phyloP scores from a whole-genome alignment of 2,329 filamentous ascomycete species.

The Trichoderma aggressivum region DNA sequence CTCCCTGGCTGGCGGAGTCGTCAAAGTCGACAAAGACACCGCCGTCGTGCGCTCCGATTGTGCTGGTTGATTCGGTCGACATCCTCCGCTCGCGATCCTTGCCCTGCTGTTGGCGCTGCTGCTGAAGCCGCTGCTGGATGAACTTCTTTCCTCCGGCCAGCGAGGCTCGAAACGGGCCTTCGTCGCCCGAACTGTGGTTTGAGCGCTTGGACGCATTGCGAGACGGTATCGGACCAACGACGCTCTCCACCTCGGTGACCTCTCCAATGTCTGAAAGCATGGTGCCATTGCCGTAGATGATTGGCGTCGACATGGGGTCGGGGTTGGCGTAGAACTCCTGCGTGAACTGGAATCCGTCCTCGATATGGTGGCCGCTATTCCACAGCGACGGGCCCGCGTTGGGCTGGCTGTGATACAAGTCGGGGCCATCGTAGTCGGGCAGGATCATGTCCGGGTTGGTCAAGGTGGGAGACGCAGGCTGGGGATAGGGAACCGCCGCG shows the following conservation, averaged over 20 bases:
- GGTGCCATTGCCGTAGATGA: conserved; percentile 66
- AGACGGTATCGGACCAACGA: conserved; percentile 41
- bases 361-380: conserved; percentile 43
- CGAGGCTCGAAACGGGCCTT: conserved; percentile 41
- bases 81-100: conserved; percentile 47
- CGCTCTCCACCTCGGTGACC: conserved; percentile 53
- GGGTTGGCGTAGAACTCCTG: conserved; percentile 40
- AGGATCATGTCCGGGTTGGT: conserved; percentile 95
- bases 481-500: conserved; percentile 39
- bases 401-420: conserved; percentile 50
- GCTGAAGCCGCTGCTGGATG: conserved; percentile 40
- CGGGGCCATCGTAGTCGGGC: conserved; percentile 64
- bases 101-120: conserved; percentile 46
- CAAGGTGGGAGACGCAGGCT: conserved; percentile 75
- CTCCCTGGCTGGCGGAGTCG: conserved; percentile 56
- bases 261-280: conserved; percentile 65
- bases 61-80: conserved; percentile 60
- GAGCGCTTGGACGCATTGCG: conserved; percentile 37
- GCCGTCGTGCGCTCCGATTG: conserved; percentile 51
- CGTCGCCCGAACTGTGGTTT: conserved; percentile 32
- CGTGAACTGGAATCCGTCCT: conserved; percentile 42
- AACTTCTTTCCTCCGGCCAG: conserved; percentile 43
- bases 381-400: conserved; percentile 52
- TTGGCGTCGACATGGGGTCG: conserved; percentile 54
- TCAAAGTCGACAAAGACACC: conserved; percentile 59